Percentiles rank a stretch among this genome's conserved stretches.
These are phyloP conservation scores for Zygosaccharomyces kombuchaensis DNA, from an alignment of 805 yeast genomes.

Conservation along the genomic window DNA sequence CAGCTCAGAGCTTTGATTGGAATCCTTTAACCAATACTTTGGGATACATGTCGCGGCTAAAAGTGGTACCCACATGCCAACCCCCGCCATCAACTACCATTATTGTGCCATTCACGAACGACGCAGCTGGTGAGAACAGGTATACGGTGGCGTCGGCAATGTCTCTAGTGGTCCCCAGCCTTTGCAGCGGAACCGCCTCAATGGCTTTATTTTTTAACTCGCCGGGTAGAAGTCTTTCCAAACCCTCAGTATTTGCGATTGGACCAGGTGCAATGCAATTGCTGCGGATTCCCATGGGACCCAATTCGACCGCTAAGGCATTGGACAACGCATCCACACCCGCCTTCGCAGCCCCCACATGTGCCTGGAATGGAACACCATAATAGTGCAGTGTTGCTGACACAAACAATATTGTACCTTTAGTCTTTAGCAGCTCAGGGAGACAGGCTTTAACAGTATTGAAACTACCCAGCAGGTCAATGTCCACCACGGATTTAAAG, in stretches of 20 bases:
- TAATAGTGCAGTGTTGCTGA: constrained; percentile 86
- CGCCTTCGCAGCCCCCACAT: constrained; percentile 94
- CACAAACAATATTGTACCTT: constrained; percentile 73
- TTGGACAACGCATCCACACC: constrained; percentile 86
- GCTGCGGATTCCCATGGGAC: constrained; percentile 79
- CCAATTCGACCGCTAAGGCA: constrained; percentile 84
- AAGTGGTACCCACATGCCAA: constrained; percentile 69
- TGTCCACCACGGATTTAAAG: constrained; percentile 79
- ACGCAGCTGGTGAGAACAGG: constrained; percentile 78
- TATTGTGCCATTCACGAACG: constrained; percentile 70
- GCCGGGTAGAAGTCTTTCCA: constrained; percentile 52
- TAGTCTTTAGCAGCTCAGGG: constrained; percentile 55
- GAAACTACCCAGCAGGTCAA: constrained; percentile 83
- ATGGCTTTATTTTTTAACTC: constrained; percentile 40
- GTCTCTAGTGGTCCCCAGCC: constrained; percentile 67
- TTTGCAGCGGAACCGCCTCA: constrained; percentile 50
- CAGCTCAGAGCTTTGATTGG: constrained; percentile 37
- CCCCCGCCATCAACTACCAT: constrained; percentile 86
- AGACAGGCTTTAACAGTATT: constrained; percentile 84
- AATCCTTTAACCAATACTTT: constrained; percentile 35
- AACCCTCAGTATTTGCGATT: constrained; percentile 83
- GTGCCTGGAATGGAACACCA: constrained; percentile 85
- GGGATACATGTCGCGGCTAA: constrained; percentile 43
- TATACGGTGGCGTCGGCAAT: constrained; percentile 85
- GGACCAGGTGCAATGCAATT: constrained; percentile 92